Evolutionary conservation across 1,284 basidiomycete genomes (phyloP).

Genomic region (Cryptococcus neoformans): DNA sequence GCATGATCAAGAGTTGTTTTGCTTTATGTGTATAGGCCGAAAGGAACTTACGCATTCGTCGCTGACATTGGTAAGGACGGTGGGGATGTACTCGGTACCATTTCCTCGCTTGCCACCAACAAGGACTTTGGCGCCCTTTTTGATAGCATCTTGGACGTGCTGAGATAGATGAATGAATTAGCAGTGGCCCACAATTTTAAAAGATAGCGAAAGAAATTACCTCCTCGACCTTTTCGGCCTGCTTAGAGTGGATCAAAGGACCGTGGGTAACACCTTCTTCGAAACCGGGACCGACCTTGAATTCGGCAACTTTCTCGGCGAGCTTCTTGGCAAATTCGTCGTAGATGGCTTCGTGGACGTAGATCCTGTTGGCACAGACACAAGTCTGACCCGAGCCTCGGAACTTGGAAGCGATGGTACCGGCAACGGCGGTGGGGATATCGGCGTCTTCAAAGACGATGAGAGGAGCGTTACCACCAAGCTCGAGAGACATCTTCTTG

Average conservation of each 20-base stretch:
- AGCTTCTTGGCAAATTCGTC: conserved; percentile 45
- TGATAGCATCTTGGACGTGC: conserved; percentile 83
- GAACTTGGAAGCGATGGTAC: conserved; percentile 90
- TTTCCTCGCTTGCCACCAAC: conserved; percentile 73
- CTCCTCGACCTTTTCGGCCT: conserved; percentile 78
- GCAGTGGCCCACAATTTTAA: not conserved
- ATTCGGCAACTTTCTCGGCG: conserved; percentile 64
- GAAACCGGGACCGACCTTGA: conserved; percentile 89
- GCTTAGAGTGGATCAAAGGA: conserved; percentile 84
- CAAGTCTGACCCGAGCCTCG: conserved; percentile 83
- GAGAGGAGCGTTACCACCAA: conserved; percentile 47
- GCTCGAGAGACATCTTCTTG: conserved; percentile 86
- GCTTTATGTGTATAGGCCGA: not conserved
- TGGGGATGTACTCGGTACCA: conserved; percentile 75
- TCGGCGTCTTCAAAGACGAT: conserved; percentile 93
- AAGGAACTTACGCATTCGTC: conserved; percentile 53
- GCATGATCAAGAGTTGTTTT: not conserved
- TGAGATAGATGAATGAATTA: not conserved
- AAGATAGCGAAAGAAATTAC: conserved; percentile 10
- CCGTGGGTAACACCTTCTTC: conserved; percentile 83
- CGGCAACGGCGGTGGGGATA: conserved; percentile 87
- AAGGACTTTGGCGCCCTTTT: conserved; percentile 79
- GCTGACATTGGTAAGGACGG: conserved; percentile 85
- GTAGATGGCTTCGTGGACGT: conserved; percentile 47
- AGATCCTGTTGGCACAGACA: conserved; percentile 48